Evolutionary conservation across 2,329 filamentous ascomycete species (phyloP).

Genomic region (Aspergillus clavatus): DNA sequence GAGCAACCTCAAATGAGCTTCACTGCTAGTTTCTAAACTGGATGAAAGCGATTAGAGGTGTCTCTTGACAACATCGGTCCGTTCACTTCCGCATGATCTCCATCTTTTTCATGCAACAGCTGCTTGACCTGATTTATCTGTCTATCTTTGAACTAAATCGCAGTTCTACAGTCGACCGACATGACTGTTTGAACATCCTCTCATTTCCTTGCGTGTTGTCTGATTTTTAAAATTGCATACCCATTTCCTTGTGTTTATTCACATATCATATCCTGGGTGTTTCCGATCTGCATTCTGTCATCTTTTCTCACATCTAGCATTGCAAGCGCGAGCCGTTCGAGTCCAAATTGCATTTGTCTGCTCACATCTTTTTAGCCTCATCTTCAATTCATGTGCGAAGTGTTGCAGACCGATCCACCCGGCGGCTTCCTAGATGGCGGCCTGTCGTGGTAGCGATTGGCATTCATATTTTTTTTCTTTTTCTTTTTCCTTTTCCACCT

Average conservation of each 20-base stretch:
- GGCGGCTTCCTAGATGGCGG: conserved; percentile 1
- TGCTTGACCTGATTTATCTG: conserved; percentile 10
- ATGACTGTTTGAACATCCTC: neutral
- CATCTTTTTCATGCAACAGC: neutral
- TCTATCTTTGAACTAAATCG: conserved; percentile 6
- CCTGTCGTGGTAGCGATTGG: conserved; percentile 3
- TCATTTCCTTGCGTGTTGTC: conserved; percentile 21
- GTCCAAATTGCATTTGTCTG: conserved; percentile 24
- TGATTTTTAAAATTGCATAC: conserved; percentile 33
- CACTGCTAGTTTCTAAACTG: conserved; percentile 28
- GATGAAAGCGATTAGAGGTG: conserved; percentile 2
- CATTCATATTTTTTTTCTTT: conserved; percentile 3
- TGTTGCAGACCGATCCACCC: conserved; percentile 4
- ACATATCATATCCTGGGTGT: conserved; percentile 26
- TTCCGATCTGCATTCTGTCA: conserved; percentile 32
- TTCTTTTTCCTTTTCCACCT: conserved; percentile 2
- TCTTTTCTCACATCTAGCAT: conserved; percentile 41
- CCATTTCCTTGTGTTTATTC: conserved; percentile 29
- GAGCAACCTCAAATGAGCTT: conserved; percentile 33
- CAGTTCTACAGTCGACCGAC: neutral
- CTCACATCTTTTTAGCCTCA: conserved; percentile 12
- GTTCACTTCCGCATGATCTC: neutral
- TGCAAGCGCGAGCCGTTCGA: conserved; percentile 43
- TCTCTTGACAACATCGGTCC: conserved; percentile 6
- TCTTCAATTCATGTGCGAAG: conserved; percentile 11